Conservation (phyloP, 805 yeast species). For the Lachancea thermotolerans region DNA sequence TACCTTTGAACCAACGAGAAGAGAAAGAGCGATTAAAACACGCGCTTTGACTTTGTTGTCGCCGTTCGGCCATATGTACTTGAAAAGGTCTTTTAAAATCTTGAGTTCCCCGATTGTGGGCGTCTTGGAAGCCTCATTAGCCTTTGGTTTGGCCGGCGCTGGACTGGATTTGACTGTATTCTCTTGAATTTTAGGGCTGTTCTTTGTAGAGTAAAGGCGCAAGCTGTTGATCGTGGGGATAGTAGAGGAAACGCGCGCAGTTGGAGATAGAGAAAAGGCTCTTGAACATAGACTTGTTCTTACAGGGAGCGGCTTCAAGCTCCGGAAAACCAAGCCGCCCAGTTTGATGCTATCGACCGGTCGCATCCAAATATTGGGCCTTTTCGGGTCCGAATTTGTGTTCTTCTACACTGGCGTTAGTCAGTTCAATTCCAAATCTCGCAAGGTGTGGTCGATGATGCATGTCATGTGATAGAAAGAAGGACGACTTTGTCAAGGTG, state of each 20-base stretch:
- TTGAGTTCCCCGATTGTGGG: conserved; percentile 36
- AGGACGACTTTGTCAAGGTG: not conserved
- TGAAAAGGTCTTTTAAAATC: conserved; percentile 57
- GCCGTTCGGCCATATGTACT: conserved; percentile 77
- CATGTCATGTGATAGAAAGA: not conserved
- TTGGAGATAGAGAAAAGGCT: not conserved
- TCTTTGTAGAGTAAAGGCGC: not conserved
- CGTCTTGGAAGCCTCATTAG: conserved; percentile 11
- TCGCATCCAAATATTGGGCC: not conserved
- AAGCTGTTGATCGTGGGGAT: not conserved
- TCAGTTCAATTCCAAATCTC: not conserved
- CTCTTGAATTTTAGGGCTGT: not conserved
- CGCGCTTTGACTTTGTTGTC: conserved; percentile 60
- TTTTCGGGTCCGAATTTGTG: not conserved
- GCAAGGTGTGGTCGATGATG: not conserved
- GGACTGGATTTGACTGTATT: not conserved
- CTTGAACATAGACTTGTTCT: not conserved
- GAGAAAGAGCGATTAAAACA: conserved; percentile 65
- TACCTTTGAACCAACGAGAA: conserved; percentile 74
- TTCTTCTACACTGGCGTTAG: not conserved
- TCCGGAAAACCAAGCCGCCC: not conserved
- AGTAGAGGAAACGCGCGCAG: not conserved
- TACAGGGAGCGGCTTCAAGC: not conserved
- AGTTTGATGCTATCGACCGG: not conserved
- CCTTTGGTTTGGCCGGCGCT: not conserved